These are phyloP conservation scores for Alliaria petiolata DNA, from an alignment of 345 rosid genomes.

Conservation along the genomic window DNA sequence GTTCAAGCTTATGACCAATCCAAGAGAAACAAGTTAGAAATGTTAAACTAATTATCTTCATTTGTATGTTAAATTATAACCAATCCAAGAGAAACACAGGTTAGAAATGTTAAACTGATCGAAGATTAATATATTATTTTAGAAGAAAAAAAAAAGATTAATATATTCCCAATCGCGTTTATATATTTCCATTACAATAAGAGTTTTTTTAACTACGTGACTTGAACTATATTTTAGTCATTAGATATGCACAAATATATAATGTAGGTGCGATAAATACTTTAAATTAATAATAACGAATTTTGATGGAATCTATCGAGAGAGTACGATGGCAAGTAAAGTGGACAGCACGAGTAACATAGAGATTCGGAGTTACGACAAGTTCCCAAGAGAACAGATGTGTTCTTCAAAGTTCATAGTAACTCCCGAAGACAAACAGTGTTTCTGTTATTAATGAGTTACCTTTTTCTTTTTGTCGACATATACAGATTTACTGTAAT, in stretches of 20 bases:
- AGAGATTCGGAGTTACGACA: constrained; percentile 20
- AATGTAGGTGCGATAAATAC: not conserved
- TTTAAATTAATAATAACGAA: not conserved
- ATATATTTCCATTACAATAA: too few relatives aligned
- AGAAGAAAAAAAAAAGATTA: too few relatives aligned
- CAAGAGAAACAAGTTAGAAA: not conserved
- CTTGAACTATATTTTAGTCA: not conserved
- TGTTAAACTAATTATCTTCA: too few relatives aligned
- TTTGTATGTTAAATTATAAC: too few relatives aligned
- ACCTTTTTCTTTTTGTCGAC: constrained; percentile 22
- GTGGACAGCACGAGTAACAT: constrained; percentile 15
- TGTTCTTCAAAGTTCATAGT: constrained; percentile 6
- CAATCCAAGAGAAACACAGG: too few relatives aligned
- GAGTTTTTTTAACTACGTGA: too few relatives aligned
- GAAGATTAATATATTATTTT: too few relatives aligned
- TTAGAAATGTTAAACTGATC: too few relatives aligned
- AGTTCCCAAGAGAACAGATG: constrained; percentile 27
- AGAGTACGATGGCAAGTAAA: not conserved
- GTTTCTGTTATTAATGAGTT: not conserved
- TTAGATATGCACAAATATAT: not conserved
- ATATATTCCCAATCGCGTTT: too few relatives aligned
- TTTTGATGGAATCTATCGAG: not conserved
- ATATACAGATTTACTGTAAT: not conserved
- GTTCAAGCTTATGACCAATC: not conserved
- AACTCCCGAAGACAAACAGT: constrained; percentile 22